Evolutionary conservation across 2,329 filamentous ascomycete genomes (phyloP), one percentile per base, ranked within the genome.

Genomic region (Myriosclerotinia curreyana): DNA sequence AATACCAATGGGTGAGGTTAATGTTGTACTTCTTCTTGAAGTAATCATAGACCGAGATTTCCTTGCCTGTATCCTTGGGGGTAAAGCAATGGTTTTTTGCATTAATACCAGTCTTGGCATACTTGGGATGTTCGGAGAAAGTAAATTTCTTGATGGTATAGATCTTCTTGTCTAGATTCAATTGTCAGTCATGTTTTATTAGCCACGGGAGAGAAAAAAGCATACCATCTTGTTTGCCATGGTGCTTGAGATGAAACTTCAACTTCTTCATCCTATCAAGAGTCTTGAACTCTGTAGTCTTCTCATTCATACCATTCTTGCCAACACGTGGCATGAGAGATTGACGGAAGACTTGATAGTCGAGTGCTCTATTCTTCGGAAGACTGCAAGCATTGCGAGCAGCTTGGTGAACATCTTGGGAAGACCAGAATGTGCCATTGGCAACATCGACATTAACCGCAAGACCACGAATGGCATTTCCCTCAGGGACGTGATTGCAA

Each of bases 371-470:
- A 53, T 74, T 74, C 3, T 67, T 31, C 5, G 28, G 66, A n/a
- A 65, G 65, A 50, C 68, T 67, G 61, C 69, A 69, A 15, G 72
- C 64, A 58, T 76, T 73, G 1, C 75, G 66, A 51, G 75, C 76
- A 60, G 75, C 71, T 25, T 73, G 69, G 20, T 71, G 69, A 17
- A 81, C 66, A 49, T 76, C 74, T 38, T 76, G 74, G 1, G 75
- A 66, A 46, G 79, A 82, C 89, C 91, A 98, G 78, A 99, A 99
- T 15, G 90, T 90, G 0, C 91, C 90, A 73, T 98, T 96, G 64
- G 93, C 89, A 38, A 96, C 89, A 72, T 99, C 94, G 14, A 96
- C 86, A 70, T 97, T 98, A 74, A 99, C 79, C 0, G 90, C 86
- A 7, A 98, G 81, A 11, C 85, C 85, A 62, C 51, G 50, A 17